Conservation (phyloP, 208 protist genomes). For the Herpetomonas samuelpessoai region DNA sequence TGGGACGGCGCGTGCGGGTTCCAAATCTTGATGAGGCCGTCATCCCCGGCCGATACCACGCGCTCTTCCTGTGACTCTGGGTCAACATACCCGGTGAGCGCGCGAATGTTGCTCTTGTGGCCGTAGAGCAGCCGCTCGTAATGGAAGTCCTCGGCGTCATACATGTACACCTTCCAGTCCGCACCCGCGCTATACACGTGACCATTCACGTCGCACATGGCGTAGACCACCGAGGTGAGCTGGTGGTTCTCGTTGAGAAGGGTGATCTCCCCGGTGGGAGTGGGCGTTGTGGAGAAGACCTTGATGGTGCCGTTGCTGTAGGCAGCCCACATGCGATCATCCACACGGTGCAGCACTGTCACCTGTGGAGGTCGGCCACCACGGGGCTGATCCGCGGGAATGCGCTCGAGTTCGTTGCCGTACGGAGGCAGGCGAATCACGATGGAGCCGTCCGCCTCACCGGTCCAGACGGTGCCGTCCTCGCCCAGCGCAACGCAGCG, state of each 20-base stretch:
- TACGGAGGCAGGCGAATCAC: slow-evolving; percentile 34
- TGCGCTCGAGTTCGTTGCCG: slow-evolving; percentile 33
- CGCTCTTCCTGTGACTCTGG: slow-evolving; percentile 25
- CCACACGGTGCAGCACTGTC: slow-evolving; percentile 24
- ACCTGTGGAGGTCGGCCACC: slow-evolving; percentile 16
- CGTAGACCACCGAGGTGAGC: slow-evolving; percentile 55
- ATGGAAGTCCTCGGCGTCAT: slow-evolving; percentile 45
- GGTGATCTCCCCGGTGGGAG: slow-evolving; percentile 9
- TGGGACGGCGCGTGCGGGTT: slow-evolving; percentile 22
- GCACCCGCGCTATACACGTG: slow-evolving; percentile 61
- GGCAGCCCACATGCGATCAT: slow-evolving; percentile 47
- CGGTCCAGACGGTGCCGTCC: slow-evolving; percentile 58
- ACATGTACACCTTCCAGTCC: slow-evolving; percentile 77
- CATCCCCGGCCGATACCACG: slow-evolving; percentile 61
- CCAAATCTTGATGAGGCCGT: slow-evolving; percentile 63
- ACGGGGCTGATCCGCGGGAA: slow-evolving; percentile 7
- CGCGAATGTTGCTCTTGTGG: slow-evolving; percentile 58
- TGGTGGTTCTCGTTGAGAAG: slow-evolving; percentile 44
- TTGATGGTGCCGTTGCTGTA: slow-evolving; percentile 63
- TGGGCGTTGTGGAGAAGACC: slow-evolving; percentile 31
- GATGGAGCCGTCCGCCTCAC: slow-evolving; percentile 55
- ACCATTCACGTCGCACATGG: slow-evolving; percentile 32
- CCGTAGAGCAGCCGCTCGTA: slow-evolving; percentile 56
- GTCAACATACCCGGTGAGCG: slow-evolving; percentile 38
- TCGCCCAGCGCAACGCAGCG: slow-evolving; percentile 51